phyloP scores from a whole-genome alignment of 2,329 filamentous ascomycete genomes.

The Diaporthe helianthi region DNA sequence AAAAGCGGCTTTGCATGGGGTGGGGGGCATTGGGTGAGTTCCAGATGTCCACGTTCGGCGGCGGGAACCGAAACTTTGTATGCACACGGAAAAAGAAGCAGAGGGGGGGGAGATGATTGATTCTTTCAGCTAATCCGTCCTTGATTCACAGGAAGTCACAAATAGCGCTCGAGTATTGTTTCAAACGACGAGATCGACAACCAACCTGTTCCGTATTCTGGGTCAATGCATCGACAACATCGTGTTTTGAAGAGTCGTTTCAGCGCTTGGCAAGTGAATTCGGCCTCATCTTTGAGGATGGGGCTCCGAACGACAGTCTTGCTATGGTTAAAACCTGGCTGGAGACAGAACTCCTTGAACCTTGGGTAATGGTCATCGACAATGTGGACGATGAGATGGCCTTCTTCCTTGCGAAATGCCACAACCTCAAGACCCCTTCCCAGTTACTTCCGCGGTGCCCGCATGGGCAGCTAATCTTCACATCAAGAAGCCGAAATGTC shows the following conservation, averaged over 20 bases:
- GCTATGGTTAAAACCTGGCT: not conserved
- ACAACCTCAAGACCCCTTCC: not conserved
- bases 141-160: not conserved
- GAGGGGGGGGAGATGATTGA: no score
- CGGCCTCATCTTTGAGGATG: not conserved
- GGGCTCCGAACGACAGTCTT: not conserved
- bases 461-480: not conserved
- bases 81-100: no score
- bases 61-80: no score
- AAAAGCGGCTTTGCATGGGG: not conserved
- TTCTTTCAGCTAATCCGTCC: not conserved
- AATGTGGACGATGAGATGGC: not conserved
- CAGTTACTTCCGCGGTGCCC: not conserved
- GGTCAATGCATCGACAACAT: not conserved
- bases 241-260: not conserved
- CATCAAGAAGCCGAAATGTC: not conserved
- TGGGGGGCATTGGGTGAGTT: not conserved
- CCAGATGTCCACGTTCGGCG: no score
- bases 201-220: not conserved
- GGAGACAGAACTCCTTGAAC: not conserved
- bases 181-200: not conserved
- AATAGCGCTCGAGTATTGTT: not conserved
- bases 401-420: not conserved
- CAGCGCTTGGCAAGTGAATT: not conserved
- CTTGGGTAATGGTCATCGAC: not conserved